Evolutionary conservation across 768 basidiomycete genomes (phyloP).

Genomic region (Peribolospora kevripleyi): DNA sequence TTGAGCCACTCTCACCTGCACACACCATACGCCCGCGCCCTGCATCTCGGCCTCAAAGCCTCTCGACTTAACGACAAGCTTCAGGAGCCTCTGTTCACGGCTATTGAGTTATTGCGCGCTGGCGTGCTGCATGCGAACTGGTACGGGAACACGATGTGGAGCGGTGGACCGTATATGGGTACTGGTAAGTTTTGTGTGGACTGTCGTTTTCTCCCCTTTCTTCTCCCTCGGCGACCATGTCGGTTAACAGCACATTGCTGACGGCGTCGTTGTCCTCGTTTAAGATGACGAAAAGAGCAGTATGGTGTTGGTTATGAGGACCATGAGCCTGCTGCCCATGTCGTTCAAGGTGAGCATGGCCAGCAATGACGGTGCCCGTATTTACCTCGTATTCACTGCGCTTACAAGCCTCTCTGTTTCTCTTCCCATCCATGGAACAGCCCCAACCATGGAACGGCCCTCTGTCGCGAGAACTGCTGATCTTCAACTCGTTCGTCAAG

Average conservation of each 20-base stretch:
- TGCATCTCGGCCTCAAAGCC: conserved; percentile 52
- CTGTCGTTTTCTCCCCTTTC: conserved; percentile 6
- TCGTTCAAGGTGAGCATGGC: conserved; percentile 53
- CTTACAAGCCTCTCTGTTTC: neutral
- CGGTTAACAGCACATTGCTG: conserved; percentile 1
- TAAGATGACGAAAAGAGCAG: conserved; percentile 78
- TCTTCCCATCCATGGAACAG: conserved; percentile 21
- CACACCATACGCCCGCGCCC: conserved; percentile 69
- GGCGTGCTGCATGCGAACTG: conserved; percentile 33
- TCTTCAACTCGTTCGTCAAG: conserved; percentile 94
- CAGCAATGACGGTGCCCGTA: no score
- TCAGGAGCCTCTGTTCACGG: conserved; percentile 84
- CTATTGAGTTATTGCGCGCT: conserved; percentile 65
- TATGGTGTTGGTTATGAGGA: conserved; percentile 90
- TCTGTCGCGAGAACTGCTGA: conserved; percentile 78
- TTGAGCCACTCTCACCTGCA: conserved; percentile 68
- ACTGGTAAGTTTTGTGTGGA: conserved; percentile 31
- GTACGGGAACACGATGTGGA: conserved; percentile 68
- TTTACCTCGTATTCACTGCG: neutral
- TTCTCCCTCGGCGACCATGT: conserved; percentile 3
- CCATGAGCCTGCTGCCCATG: conserved; percentile 78
- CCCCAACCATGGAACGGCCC: conserved; percentile 84
- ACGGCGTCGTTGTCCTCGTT: neutral
- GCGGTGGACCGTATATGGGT: conserved; percentile 87
- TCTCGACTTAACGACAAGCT: conserved; percentile 89